A percentile compares a stretch with the other conserved stretches of the same genome.
phyloP scores from a whole-genome alignment of 2,329 filamentous ascomycete genomes.

The Colletotrichum sidae region DNA sequence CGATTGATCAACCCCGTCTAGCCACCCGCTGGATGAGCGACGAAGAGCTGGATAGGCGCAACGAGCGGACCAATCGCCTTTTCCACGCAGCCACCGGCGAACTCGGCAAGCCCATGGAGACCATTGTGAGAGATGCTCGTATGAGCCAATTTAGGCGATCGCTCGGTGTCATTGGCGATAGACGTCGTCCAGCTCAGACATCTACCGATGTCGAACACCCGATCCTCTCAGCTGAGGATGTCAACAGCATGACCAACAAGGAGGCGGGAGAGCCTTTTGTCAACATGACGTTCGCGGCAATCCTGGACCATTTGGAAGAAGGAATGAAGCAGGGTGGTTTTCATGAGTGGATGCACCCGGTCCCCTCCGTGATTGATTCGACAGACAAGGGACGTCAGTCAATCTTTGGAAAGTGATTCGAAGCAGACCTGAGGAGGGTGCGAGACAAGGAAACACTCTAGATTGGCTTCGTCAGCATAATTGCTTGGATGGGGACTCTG shows the following conservation, averaged over 20 bases:
- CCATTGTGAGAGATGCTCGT: conserved; percentile 46
- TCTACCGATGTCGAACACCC: conserved; percentile 41
- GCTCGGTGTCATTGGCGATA: conserved; percentile 53
- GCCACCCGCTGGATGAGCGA: conserved; percentile 40
- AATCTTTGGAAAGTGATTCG: conserved; percentile 26
- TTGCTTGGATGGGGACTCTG: conserved; percentile 37
- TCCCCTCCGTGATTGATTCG: conserved; percentile 15
- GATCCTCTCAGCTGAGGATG: conserved; percentile 50
- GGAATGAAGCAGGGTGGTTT: conserved; percentile 6
- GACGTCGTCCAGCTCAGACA: conserved; percentile 45
- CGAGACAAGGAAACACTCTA: conserved; percentile 2
- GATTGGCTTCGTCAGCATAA: conserved; percentile 29
- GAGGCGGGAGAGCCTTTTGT: conserved; percentile 57
- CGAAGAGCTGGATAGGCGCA: conserved; percentile 42
- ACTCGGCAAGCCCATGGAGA: conserved; percentile 47
- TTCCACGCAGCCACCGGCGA: conserved; percentile 55
- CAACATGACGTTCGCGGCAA: conserved; percentile 52
- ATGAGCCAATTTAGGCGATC: conserved; percentile 43
- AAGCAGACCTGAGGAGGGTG: neutral
- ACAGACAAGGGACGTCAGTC: conserved; percentile 21
- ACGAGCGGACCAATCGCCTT: conserved; percentile 44
- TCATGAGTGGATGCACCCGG: conserved; percentile 23
- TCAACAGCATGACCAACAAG: conserved; percentile 49
- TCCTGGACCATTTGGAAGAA: conserved; percentile 39
- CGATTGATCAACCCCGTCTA: conserved; percentile 24